Evolutionary conservation across 139 green algal species (phyloP).

Genomic region (Mesotaenium endlicherianum): DNA sequence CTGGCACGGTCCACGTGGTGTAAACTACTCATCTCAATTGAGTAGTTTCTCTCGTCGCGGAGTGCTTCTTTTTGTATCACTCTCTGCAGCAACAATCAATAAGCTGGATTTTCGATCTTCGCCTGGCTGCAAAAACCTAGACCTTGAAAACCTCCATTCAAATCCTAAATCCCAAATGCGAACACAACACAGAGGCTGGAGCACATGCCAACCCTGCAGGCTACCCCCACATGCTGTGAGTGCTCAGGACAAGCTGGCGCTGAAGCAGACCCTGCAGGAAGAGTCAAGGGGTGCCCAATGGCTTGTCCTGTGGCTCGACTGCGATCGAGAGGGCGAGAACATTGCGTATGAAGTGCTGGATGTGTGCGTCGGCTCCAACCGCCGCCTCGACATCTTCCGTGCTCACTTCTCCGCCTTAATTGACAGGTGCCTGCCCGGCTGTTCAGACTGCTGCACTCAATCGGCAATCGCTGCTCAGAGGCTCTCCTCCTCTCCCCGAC

Average conservation of each 20-base stretch:
- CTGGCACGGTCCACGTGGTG: too few species aligned
- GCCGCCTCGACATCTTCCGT: constrained; percentile 54
- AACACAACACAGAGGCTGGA: background rate
- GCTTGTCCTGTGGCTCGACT: constrained; percentile 98
- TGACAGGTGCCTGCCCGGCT: too few species aligned
- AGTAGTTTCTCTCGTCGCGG: too few species aligned
- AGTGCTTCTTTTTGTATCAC: background rate
- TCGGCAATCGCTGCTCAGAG: too few species aligned
- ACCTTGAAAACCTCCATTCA: background rate
- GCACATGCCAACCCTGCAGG: background rate
- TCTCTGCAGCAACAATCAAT: background rate
- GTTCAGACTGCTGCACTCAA: too few species aligned
- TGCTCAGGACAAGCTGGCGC: constrained; percentile 11
- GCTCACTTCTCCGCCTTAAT: constrained; percentile 79
- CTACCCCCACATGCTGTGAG: background rate
- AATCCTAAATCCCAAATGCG: background rate
- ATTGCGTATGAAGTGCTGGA: constrained; percentile 92
- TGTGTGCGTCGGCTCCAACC: constrained; percentile 46
- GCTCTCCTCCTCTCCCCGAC: too few species aligned
- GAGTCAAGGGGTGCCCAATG: constrained; percentile 57
- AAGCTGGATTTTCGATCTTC: background rate
- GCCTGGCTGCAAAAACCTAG: background rate
- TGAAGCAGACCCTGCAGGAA: constrained; percentile 23
- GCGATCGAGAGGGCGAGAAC: constrained; percentile 96
- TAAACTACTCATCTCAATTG: too few species aligned